Evolutionary conservation across 805 yeast species (phyloP), one percentile per base, ranked within the genome.

Genomic region (Debaryomyces castellii): DNA sequence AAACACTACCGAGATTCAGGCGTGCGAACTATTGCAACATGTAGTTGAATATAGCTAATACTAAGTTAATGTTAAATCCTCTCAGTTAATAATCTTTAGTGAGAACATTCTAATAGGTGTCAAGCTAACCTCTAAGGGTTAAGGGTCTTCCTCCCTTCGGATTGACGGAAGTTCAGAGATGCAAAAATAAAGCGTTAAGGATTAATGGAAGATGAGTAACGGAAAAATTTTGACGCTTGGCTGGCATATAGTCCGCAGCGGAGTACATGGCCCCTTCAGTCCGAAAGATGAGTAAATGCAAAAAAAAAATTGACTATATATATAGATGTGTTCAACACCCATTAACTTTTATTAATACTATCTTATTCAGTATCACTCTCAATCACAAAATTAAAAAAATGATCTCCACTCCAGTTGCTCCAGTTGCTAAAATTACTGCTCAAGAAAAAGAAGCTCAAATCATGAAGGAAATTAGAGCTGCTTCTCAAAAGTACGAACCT

Each of bases 381-480:
- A n/a, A n/a, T n/a, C n/a, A n/a, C n/a, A n/a, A n/a, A n/a, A n/a
- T n/a, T n/a, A n/a, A n/a, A n/a, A 30, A 30, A 30, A 30, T 30
- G 34, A 30, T 30, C 18, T 30, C 34, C 6, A 14, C 17, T 17
- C 34, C 34, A 22, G 33, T 25, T 35, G 17, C 44, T 17, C 18
- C 37, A n/a, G 24, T 32, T 21, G 10, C 22, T 27, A 62, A 53
- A 53, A 47, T 61, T 51, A 60, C 71, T 46, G 76, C 76, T 44
- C 65, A 59, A 47, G 76, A 72, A 57, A 72, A 72, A 59, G 77
- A 72, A 63, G 76, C 75, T 50, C 60, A 60, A 51, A 71, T 72
- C 52, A 71, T 72, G 77, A 61, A 62, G 37, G 76, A 71, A 52
- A 72, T 72, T 49, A 68, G 73, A 66, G 59, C 67, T 28, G 55